These are phyloP conservation scores for Phragmites australis DNA, from an alignment of 176 grass and related monocot genomes.

Conservation along the genomic window DNA sequence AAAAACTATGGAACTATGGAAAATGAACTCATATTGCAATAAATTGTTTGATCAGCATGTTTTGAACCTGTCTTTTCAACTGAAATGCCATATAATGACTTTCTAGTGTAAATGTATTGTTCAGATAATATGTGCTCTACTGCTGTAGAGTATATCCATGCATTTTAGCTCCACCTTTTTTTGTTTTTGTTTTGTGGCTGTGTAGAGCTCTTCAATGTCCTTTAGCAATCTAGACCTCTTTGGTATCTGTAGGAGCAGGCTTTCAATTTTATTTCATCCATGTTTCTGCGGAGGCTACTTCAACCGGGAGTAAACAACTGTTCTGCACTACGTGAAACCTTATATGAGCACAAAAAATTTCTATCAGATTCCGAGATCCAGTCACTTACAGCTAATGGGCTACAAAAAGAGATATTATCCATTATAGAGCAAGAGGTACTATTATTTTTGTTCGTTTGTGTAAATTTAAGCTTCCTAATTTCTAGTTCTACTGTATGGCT, in stretches of 20 bases:
- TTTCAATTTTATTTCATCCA: conserved; percentile 78
- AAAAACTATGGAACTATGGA: neutral
- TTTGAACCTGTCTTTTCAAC: conserved; percentile 25
- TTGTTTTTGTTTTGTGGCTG: neutral
- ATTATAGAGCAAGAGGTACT: conserved; percentile 82
- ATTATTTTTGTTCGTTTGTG: neutral
- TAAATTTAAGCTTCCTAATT: conserved; percentile 25
- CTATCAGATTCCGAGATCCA: conserved; percentile 83
- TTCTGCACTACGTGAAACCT: conserved; percentile 79
- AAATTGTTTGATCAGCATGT: neutral
- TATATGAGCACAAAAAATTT: conserved; percentile 84
- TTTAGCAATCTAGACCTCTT: conserved; percentile 21
- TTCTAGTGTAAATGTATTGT: conserved; percentile 7
- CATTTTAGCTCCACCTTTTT: conserved; percentile 15
- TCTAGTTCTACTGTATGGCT: conserved; percentile 30
- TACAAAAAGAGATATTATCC: conserved; percentile 83
- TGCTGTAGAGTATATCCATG: conserved; percentile 12
- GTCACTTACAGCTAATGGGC: conserved; percentile 72
- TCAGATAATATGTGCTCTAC: conserved; percentile 18
- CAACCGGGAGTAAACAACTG: conserved; percentile 84
- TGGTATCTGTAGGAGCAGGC: conserved; percentile 60
- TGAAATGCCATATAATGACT: neutral
- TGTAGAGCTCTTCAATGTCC: conserved; percentile 30
- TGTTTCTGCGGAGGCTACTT: conserved; percentile 89
- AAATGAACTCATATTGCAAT: neutral